phyloP scores from a whole-genome alignment of 2,329 filamentous ascomycete genomes.

The Aspergillus clavatus region DNA sequence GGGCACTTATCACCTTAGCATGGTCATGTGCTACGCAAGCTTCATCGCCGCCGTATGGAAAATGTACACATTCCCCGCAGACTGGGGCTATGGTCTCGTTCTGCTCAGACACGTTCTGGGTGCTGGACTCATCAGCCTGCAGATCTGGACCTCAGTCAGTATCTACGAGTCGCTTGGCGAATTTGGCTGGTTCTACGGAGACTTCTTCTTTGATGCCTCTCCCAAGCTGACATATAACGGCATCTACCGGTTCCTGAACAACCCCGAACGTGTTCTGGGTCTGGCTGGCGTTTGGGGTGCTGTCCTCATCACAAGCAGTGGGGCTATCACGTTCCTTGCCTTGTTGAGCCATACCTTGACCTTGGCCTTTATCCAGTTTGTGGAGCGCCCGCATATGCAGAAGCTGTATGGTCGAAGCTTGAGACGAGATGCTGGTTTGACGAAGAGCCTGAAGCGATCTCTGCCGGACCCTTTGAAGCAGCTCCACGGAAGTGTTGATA shows the following conservation, averaged over 20 bases:
- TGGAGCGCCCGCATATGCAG: slow-evolving; percentile 96
- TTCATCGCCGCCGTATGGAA: slow-evolving; percentile 94
- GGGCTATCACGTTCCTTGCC: slow-evolving; percentile 79
- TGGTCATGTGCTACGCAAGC: slow-evolving; percentile 81
- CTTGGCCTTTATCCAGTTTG: slow-evolving; percentile 81
- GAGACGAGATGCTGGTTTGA: slow-evolving; percentile 81
- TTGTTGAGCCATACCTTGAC: slow-evolving; percentile 80
- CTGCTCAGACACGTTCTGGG: slow-evolving; percentile 85
- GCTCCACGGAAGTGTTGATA: slow-evolving; percentile 82
- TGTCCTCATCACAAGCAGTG: slow-evolving; percentile 87
- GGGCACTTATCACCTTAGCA: slow-evolving; percentile 87
- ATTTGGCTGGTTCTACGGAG: slow-evolving; percentile 98
- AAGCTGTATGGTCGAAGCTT: slow-evolving; percentile 87
- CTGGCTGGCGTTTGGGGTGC: slow-evolving; percentile 94
- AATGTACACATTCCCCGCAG: slow-evolving; percentile 80
- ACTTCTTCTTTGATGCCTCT: slow-evolving; percentile 92
- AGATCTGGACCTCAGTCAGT: slow-evolving; percentile 87
- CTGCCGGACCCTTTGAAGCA: slow-evolving; percentile 77
- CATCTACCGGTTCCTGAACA: slow-evolving; percentile 97
- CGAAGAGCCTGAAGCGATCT: slow-evolving; percentile 82
- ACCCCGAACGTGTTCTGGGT: slow-evolving; percentile 89
- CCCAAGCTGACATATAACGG: slow-evolving; percentile 91
- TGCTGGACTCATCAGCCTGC: slow-evolving; percentile 71
- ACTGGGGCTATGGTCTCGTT: slow-evolving; percentile 83
- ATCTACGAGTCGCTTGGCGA: slow-evolving; percentile 95